Conservation (phyloP, 257 asterid species). For the Solanum etuberosum region DNA sequence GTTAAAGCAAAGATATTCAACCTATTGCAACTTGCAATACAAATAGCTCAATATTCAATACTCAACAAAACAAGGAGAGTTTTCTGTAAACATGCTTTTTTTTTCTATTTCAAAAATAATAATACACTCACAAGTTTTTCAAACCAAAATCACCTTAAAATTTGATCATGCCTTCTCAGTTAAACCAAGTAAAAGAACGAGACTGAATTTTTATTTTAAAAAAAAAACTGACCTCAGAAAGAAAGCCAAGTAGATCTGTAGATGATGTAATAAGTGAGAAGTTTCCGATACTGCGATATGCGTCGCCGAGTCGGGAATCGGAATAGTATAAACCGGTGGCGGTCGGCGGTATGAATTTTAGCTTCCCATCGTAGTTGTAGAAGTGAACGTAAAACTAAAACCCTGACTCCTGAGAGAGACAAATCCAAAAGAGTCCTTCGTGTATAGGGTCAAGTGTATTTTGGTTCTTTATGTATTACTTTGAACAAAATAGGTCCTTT, state of each 20-base stretch:
- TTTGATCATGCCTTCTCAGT: neutral
- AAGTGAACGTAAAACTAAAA: neutral
- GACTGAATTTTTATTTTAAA: neutral
- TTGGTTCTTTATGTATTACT: neutral
- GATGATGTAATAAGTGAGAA: neutral
- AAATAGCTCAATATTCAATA: neutral
- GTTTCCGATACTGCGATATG: neutral
- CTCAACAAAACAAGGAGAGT: neutral
- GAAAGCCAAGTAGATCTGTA: neutral
- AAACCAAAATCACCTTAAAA: neutral
- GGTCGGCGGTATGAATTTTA: neutral
- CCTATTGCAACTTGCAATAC: neutral
- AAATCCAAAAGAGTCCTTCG: neutral
- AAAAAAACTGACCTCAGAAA: neutral
- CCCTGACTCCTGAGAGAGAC: neutral
- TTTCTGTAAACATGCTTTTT: neutral
- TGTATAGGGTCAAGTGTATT: neutral
- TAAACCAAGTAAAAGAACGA: neutral
- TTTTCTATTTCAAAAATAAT: neutral
- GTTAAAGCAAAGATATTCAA: neutral
- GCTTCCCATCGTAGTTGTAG: neutral
- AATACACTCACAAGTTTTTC: neutral
- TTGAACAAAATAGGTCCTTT: neutral
- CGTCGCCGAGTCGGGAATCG: neutral
- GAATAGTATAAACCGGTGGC: neutral